Conservation (phyloP, 139 green algal genomes). For the Coccomyxa sp. region DNA sequence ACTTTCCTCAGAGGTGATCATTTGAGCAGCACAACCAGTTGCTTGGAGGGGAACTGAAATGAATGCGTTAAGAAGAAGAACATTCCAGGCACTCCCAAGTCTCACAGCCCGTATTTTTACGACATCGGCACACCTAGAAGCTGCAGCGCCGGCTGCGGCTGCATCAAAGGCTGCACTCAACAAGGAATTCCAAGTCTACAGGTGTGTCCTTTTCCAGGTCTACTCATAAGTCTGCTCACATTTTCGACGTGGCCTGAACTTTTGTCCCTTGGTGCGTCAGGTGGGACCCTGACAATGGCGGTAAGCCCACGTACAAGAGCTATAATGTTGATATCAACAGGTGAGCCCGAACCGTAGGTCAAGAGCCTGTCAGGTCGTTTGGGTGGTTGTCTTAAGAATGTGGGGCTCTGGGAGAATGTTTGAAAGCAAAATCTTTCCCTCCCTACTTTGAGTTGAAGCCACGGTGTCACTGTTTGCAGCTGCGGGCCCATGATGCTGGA, state of each 20-base stretch:
- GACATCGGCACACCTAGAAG: background rate
- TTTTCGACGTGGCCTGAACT: background rate
- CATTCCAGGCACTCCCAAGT: background rate
- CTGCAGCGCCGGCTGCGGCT: background rate
- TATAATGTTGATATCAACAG: slow-evolving; percentile 95
- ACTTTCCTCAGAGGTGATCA: no score
- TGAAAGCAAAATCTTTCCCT: no score
- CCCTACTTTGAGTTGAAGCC: background rate
- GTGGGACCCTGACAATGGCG: slow-evolving; percentile 81
- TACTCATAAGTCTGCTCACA: background rate
- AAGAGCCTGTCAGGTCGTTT: background rate
- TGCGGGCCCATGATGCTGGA: slow-evolving; percentile 99
- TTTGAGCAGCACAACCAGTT: background rate
- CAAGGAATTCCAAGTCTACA: slow-evolving; percentile 6
- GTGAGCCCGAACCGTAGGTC: slow-evolving; percentile 17
- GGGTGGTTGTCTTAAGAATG: background rate
- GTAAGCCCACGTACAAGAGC: slow-evolving; percentile 80
- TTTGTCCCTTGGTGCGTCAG: slow-evolving; percentile 7
- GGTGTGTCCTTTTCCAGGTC: background rate
- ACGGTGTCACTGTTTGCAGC: slow-evolving; percentile 30
- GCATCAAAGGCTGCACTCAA: slow-evolving; percentile 1
- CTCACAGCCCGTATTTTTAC: background rate
- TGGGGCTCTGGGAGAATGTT: background rate
- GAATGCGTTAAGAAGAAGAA: background rate
- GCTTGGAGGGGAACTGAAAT: background rate